Conservation (phyloP, 2,329 filamentous ascomycete genomes). For the Stenocarpella maydis region DNA sequence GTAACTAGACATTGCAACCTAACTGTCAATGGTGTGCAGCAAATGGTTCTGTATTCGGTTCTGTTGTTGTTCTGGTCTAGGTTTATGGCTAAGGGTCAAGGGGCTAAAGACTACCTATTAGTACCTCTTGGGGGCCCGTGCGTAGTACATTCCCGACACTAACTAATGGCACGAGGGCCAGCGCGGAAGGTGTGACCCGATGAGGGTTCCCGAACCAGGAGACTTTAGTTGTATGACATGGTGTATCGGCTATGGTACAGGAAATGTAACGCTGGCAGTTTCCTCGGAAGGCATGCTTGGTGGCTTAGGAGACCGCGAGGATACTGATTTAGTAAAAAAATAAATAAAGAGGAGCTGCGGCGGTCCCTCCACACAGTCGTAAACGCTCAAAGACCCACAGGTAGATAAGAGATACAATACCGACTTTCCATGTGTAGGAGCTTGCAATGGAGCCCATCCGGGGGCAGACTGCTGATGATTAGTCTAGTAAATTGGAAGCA, state of each 20-base stretch:
- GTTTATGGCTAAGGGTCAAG: too few relatives aligned
- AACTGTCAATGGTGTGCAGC: too few relatives aligned
- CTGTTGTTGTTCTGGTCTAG: too few relatives aligned
- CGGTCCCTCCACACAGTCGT: background rate
- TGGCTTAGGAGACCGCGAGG: too few relatives aligned
- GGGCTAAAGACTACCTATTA: too few relatives aligned
- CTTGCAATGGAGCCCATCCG: background rate
- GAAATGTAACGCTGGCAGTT: background rate
- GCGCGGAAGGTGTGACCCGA: background rate
- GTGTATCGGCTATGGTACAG: background rate
- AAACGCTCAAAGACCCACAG: too few relatives aligned
- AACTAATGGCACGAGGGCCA: background rate
- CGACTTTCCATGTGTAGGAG: background rate
- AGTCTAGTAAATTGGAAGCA: background rate
- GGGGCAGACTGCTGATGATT: background rate
- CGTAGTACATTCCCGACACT: too few relatives aligned
- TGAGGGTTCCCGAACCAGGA: background rate
- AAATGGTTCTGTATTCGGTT: too few relatives aligned
- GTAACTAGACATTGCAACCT: background rate
- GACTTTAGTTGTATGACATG: background rate
- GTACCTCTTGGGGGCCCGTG: too few relatives aligned
- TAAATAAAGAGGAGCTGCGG: too few relatives aligned
- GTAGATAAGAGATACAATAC: too few relatives aligned
- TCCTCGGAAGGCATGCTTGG: background rate
- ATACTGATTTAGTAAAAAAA: too few relatives aligned